Evolutionary conservation across 225 moss, liverwort and hornwort species (phyloP), one percentile per base, ranked within the genome.

Genomic region (Takakia lepidozioides): DNA sequence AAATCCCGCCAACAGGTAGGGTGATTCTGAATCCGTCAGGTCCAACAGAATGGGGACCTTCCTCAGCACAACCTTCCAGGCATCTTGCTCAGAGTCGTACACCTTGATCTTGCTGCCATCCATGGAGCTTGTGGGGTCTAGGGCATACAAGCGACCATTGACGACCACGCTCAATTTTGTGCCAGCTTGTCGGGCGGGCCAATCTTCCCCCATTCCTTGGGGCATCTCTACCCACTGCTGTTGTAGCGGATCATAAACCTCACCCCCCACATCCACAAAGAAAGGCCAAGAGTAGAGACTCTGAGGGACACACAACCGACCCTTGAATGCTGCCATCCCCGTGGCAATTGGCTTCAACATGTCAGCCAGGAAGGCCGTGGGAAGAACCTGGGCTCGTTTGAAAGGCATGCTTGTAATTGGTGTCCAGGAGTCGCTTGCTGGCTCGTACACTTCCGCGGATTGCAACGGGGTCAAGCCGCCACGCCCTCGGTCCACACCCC

Each of bases 301-400:
- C 38, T 95, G 90, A 3, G 90, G 95, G 7, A 90, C 95, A 32
- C 87, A 90, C 41, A 95, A 67, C 69, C 70, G 83, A 28, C 90
- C 89, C 48, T 85, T 82, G 26, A 73, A 95, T 25, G 84, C 68
- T 29, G 90, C 90, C 95, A 95, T 95, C 61, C 87, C 90, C 3
- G 95, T 95, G 9, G 95, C 95, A 56, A 95, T 95, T 25, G 95
- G 95, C 65, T 95, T 95, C 75, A 95, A 58, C 95, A 95, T 95
- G 45, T 95, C 90, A 14, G 90, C 95, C 23, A 95, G 60, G 54
- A 80, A 95, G 29, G 90, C 82, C 10, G 84, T 75, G 26, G 95
- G 95, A 50, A 84, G 84, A 27, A 84, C 82, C 68, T 95, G 95
- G 3, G 90, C 90, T 59, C 80, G 67, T 25, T 84, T 80, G 70